Evolutionary conservation across 768 basidiomycete genomes (phyloP), one percentile per base, ranked within the genome.

Genomic region (Boletus subparvulus): DNA sequence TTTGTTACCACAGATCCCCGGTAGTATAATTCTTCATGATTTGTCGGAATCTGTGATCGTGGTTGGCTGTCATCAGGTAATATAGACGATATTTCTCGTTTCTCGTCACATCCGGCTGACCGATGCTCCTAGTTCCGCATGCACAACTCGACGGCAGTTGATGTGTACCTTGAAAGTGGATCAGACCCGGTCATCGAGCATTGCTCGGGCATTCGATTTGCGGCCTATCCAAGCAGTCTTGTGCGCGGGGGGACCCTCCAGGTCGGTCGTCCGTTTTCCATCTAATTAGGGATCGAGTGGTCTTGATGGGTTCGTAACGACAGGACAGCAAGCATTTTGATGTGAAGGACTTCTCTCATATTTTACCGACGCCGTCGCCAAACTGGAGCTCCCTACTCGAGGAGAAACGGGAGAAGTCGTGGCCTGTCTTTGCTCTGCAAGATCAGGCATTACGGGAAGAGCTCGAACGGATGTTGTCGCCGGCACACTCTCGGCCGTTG

Each of bases 291-390:
- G n/a, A 48, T 42, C 24, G n/a, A 41, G 19, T 32, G 26, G 10
- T 21, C 52, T 50, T n/a, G 8, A 47, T 32, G 35, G 1, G 9
- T 41, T 2, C 12, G 14, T 24, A 41, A 19, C 24, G 21, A 46
- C 44, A 77, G 74, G 43, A 68, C 37, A 75, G 68, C 58, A 76
- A 78, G 21, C 72, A 79, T 52, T 64, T 79, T n/a, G 58, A 76
- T 3, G 83, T 92, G 17, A 88, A 88, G 65, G 93, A 95, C 61
- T 95, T 95, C 67, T 90, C 91, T 19, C 92, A 94, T 69, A 88
- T 94, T 56, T 77, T 85, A 33, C 65, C 80, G 6, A 84, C 87
- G 2, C 84, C 83, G 0, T 94, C 93, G 5, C 91, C 93, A 11
- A 84, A 94, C 70, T 94, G 90, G 86, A 60, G 60, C 17, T 30